A percentile compares a stretch with the other conserved stretches of the same genome.
Evolutionary conservation across 1,284 basidiomycete species (phyloP).

Genomic region (Abortiporus biennis): DNA sequence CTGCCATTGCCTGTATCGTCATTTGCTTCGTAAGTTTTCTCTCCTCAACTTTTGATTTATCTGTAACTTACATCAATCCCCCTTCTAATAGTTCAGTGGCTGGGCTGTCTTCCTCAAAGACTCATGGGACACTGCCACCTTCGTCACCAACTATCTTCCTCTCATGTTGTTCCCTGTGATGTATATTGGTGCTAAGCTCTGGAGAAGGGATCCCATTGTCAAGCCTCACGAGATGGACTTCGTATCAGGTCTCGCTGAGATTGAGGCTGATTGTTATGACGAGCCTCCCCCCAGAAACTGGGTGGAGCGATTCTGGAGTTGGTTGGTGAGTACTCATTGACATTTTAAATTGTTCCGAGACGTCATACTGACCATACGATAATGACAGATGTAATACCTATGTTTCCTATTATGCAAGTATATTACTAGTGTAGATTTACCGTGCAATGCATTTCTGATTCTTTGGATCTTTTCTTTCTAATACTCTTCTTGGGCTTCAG

Average conservation of each 20-base stretch:
- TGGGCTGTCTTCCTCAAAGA: constrained; percentile 73
- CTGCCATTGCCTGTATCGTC: constrained; percentile 42
- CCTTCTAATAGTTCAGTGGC: constrained; percentile 54
- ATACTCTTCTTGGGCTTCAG: no score
- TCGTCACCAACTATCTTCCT: constrained; percentile 68
- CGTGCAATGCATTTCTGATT: no score
- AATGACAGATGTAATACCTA: no score
- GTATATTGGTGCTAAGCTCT: constrained; percentile 54
- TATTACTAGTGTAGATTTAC: no score
- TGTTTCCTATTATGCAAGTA: no score
- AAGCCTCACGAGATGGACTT: constrained; percentile 74
- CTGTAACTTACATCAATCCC: neutral
- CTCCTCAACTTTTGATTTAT: neutral
- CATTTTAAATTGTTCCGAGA: no score
- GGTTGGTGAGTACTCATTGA: constrained; percentile 60
- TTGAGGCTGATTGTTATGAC: constrained; percentile 61
- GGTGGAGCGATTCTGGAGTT: constrained; percentile 63
- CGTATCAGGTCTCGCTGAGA: constrained; percentile 60
- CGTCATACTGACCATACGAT: no score
- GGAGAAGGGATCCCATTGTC: constrained; percentile 42
- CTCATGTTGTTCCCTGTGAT: constrained; percentile 72
- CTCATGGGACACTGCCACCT: constrained; percentile 46
- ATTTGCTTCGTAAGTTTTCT: constrained; percentile 58
- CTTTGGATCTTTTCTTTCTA: no score
- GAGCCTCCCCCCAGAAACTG: constrained; percentile 69